Base-by-base conservation (phyloP, 2,329 filamentous ascomycete genomes). In the Epichloe gansuensis region DNA sequence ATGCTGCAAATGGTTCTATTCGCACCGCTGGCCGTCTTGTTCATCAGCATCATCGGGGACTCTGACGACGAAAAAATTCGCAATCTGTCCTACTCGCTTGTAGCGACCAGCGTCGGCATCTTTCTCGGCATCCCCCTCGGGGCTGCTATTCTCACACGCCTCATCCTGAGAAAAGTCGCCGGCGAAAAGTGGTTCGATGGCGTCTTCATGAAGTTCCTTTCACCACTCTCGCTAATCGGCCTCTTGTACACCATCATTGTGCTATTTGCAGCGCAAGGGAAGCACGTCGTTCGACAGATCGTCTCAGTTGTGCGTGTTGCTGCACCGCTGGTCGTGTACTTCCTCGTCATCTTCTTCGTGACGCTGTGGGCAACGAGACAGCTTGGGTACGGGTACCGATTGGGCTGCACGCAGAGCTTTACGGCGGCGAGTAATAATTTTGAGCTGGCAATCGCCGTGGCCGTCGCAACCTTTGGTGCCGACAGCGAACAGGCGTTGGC, bases 371-470 rank as follows among this genome's bases (percentile, higher is more conserved):
- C 82, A 2, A 76, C 80, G 3, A 73, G 75, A 47, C 75, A 73
- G n/a, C 68, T 84, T n/a, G 85, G 87, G 0, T 89, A 89, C 53
- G 81, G 80, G 0, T 94, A 94, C 63, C 75, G 75, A 38, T 64
- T 89, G 1, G 76, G 78, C 1, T 75, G 77, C 11, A 91, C 88
- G 2, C 88, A 94, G 68, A 89, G 86, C 62, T 93, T 95, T 60
- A 94, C 87, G 0, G 90, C 88, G 0, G 86, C 87, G 1, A 95
- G 89, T 64, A 95, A 95, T 63, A 95, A 95, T 64, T 95, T 95
- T 61, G 89, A 95, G 70, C 71, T 95, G 25, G 88, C 89, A 0
- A 95, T 95, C 67, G 89, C 89, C 0, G 89, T 95, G 0, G 87
- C 87, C 0, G 82, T 95, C 3, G 85, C 89, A 0, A 84, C 84